phyloP scores from a whole-genome alignment of 2,329 filamentous ascomycete genomes.

The Colletotrichum costaricense region DNA sequence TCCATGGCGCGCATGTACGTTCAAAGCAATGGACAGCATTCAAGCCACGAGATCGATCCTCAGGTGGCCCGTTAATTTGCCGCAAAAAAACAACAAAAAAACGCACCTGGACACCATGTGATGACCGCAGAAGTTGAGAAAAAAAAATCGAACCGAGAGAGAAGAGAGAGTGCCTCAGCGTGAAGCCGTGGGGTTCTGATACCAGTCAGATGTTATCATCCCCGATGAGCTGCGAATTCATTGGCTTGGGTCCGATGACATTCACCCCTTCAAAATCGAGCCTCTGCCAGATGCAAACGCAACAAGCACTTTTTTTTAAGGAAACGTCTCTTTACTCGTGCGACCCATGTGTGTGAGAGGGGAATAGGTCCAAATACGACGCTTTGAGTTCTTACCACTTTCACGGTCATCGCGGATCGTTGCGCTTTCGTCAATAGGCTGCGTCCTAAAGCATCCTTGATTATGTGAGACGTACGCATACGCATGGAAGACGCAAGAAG shows the following conservation, averaged over 20 bases:
- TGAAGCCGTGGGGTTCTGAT: neutral
- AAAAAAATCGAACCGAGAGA: neutral
- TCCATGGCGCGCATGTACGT: conserved; percentile 10
- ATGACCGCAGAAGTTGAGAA: neutral
- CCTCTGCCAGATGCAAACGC: neutral
- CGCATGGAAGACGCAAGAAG: conserved; percentile 5
- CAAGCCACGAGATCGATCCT: neutral
- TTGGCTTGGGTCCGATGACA: neutral
- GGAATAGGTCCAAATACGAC: neutral
- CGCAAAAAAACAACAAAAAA: neutral
- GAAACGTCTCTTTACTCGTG: neutral
- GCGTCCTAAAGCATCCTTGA: neutral
- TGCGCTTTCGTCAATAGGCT: neutral
- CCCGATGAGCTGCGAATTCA: neutral
- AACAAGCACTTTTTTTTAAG: neutral
- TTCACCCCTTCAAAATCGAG: neutral
- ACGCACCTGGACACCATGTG: neutral
- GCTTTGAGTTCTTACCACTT: conserved; percentile 16
- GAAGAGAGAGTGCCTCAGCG: neutral
- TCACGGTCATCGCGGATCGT: neutral
- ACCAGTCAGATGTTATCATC: neutral
- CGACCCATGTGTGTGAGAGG: neutral
- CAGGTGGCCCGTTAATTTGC: neutral
- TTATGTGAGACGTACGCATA: conserved; percentile 16
- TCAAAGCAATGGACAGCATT: neutral